A percentile compares a stretch with the other conserved stretches of the same genome.
These are phyloP conservation scores for Picea abies DNA, from an alignment of 83 land plant species.

Conservation along the genomic window DNA sequence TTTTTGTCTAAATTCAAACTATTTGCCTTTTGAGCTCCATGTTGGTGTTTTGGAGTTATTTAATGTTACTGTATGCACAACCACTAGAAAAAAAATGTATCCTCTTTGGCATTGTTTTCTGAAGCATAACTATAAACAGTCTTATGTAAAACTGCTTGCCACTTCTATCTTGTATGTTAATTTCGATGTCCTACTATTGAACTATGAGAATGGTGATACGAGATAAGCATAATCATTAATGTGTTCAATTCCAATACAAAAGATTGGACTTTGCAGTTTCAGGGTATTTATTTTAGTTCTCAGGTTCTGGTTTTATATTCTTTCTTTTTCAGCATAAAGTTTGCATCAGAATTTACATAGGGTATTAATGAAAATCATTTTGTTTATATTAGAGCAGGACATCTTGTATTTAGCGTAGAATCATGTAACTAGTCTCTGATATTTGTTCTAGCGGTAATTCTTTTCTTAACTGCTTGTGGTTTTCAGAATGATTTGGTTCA, in stretches of 20 bases:
- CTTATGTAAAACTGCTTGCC: too few relatives aligned
- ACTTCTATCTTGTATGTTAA: background rate
- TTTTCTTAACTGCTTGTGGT: background rate
- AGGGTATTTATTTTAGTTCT: background rate
- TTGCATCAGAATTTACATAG: background rate
- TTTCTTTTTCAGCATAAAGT: background rate
- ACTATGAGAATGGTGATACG: background rate
- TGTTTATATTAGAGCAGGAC: background rate
- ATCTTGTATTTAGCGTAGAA: background rate
- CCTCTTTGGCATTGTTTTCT: background rate
- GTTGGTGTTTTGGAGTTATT: background rate
- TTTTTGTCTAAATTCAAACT: background rate
- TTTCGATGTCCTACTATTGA: background rate
- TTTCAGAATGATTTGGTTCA: conserved; percentile 75
- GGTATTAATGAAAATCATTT: background rate
- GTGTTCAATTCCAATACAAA: background rate
- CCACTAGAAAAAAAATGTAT: background rate
- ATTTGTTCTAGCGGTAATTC: background rate
- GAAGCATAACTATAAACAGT: background rate
- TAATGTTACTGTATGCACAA: background rate
- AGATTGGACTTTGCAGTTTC: background rate
- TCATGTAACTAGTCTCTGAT: background rate
- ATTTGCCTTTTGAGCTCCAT: background rate
- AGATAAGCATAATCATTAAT: background rate
- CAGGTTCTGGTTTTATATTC: background rate